phyloP scores from a whole-genome alignment of 352 stramenopile species.

The Vaucheria bursata region DNA sequence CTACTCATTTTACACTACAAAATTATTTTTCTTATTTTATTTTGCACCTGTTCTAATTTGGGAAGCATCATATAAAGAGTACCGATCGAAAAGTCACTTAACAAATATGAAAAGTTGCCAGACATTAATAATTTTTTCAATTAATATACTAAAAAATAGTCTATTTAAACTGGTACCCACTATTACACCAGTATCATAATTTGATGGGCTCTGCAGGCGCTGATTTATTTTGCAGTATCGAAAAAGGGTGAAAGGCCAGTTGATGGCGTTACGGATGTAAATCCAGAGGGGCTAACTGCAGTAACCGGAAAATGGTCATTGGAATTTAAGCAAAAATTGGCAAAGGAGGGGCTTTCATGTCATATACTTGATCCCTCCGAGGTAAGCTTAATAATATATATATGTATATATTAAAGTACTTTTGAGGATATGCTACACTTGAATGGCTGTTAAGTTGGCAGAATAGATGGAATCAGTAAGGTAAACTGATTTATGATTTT shows the following conservation, averaged over 20 bases:
- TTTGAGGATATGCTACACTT: too few relatives aligned
- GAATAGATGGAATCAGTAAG: too few relatives aligned
- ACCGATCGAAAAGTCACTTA: too few relatives aligned
- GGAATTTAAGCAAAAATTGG: slow-evolving; percentile 58
- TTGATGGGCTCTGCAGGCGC: slow-evolving; percentile 55
- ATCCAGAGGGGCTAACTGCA: slow-evolving; percentile 65
- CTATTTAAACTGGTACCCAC: not conserved
- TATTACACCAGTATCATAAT: not conserved
- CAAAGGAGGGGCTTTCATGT: slow-evolving; percentile 57
- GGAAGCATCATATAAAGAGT: too few relatives aligned
- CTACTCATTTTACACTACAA: not conserved
- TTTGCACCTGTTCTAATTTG: slow-evolving; percentile 1
- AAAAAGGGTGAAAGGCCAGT: slow-evolving; percentile 58
- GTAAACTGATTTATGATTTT: too few relatives aligned
- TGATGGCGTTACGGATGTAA: slow-evolving; percentile 63
- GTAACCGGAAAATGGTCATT: slow-evolving; percentile 59
- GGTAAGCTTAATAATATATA: not conserved
- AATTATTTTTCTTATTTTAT: not conserved
- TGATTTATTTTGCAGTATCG: slow-evolving; percentile 65
- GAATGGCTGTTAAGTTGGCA: too few relatives aligned
- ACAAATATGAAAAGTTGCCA: too few relatives aligned
- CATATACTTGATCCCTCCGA: slow-evolving; percentile 51
- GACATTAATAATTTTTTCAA: too few relatives aligned
- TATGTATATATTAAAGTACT: too few relatives aligned
- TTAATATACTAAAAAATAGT: too few relatives aligned